phyloP scores from a whole-genome alignment of 2,329 filamentous ascomycete species.

The Didymella segeticola region DNA sequence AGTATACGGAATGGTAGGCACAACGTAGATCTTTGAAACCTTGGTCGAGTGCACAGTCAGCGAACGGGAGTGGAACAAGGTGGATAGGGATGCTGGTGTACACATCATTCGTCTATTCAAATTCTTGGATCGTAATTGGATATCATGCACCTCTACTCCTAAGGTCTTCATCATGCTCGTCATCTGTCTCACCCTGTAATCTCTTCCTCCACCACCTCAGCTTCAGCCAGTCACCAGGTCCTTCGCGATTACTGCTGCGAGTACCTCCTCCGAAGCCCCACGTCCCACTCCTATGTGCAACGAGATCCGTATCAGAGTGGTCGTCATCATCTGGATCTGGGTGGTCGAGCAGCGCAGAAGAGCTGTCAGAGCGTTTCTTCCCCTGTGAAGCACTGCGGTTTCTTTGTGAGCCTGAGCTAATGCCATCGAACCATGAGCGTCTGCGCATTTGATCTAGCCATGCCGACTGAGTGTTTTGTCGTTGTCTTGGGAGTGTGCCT shows the following conservation, averaged over 20 bases:
- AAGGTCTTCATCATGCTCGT: slow-evolving; percentile 27
- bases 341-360: slow-evolving; percentile 33
- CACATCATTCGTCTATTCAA: slow-evolving; percentile 11
- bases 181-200: slow-evolving; percentile 41
- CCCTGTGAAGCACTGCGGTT: slow-evolving; percentile 37
- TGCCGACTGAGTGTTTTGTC: slow-evolving; percentile 38
- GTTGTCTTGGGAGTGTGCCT: slow-evolving; percentile 40
- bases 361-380: slow-evolving; percentile 35
- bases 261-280: slow-evolving; percentile 34
- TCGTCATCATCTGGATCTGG: slow-evolving; percentile 40
- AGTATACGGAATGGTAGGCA: neutral
- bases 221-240: slow-evolving; percentile 46
- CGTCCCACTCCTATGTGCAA: slow-evolving; percentile 29
- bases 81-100: neutral
- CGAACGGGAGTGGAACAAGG: too few relatives aligned
- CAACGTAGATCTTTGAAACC: neutral
- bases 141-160: slow-evolving; percentile 22
- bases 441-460: slow-evolving; percentile 46
- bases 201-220: slow-evolving; percentile 49
- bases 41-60: neutral
- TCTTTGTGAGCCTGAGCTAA: slow-evolving; percentile 27
- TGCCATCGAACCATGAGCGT: slow-evolving; percentile 46
- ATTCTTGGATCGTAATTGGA: slow-evolving; percentile 15
- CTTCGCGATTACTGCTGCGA: slow-evolving; percentile 32
- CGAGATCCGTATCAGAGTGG: slow-evolving; percentile 37